Conservation (phyloP, 192 early-diverging fungal species). For the Backusella australiensis region DNA sequence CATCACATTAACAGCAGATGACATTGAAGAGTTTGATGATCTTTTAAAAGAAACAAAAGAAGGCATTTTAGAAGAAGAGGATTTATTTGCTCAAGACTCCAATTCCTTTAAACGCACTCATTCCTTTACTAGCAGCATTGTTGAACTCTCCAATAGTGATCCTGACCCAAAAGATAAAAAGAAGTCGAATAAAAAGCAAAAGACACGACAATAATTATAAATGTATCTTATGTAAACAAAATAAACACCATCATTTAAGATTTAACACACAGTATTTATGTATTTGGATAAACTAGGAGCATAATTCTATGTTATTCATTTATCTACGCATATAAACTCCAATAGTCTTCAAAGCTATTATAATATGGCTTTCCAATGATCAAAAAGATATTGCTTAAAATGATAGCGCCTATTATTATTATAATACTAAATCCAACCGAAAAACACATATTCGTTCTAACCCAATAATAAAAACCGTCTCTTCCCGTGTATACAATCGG, state of each 20-base stretch:
- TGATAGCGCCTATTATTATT: no score
- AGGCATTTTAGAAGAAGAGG: neutral
- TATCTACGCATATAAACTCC: no score
- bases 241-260: neutral
- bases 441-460: neutral
- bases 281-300: no score
- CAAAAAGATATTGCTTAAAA: no score
- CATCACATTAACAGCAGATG: neutral
- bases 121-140: neutral
- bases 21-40: constrained; percentile 1
- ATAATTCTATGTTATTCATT: no score
- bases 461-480: neutral
- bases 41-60: neutral
- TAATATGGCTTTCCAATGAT: no score
- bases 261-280: no score
- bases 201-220: neutral
- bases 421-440: neutral
- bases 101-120: neutral
- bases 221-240: neutral
- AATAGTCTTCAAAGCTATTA: no score
- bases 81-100: neutral
- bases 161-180: neutral
- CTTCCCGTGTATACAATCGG: neutral
- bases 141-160: neutral
- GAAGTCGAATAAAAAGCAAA: neutral